Percentiles rank a stretch among this genome's conserved stretches.
phyloP scores from a whole-genome alignment of 768 basidiomycete genomes.

The Podaxis sp. region DNA sequence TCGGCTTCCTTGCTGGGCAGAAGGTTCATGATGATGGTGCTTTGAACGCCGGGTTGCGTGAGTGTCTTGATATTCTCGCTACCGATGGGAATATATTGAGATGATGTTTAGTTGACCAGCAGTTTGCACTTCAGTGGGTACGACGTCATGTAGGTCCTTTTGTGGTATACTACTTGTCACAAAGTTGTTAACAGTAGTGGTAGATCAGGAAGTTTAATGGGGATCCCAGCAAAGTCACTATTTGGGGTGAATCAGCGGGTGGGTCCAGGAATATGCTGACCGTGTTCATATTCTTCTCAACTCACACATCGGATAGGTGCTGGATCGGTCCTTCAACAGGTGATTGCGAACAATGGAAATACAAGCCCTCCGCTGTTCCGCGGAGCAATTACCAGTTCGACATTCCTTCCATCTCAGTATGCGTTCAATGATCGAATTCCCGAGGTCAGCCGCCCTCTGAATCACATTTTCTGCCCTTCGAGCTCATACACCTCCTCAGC shows the following conservation, averaged over 20 bases:
- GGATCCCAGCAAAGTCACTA: constrained; percentile 37
- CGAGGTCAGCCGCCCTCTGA: constrained; percentile 24
- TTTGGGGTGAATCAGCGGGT: constrained; percentile 43
- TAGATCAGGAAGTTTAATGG: constrained; percentile 42
- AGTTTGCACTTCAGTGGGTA: constrained; percentile 44
- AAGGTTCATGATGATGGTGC: constrained; percentile 41
- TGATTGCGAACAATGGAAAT: constrained; percentile 44
- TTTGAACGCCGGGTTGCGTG: constrained; percentile 51
- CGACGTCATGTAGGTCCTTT: constrained; percentile 32
- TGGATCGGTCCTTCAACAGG: constrained; percentile 49
- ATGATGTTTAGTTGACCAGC: constrained; percentile 37
- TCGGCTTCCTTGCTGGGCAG: constrained; percentile 46
- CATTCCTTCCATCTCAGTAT: constrained; percentile 45
- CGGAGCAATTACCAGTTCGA: constrained; percentile 44
- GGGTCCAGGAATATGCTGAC: neutral
- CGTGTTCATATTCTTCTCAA: neutral
- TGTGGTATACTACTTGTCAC: neutral
- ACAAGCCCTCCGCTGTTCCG: constrained; percentile 45
- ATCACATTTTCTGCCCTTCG: neutral
- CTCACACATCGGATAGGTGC: constrained; percentile 28
- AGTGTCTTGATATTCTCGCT: constrained; percentile 18
- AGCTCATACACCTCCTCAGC: neutral
- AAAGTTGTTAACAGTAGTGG: neutral
- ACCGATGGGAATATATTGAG: neutral
- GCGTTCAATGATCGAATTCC: constrained; percentile 40